Evolutionary conservation across 2,329 filamentous ascomycete species (phyloP), one percentile per base, ranked within the genome.

Genomic region (Chrysoporthe austroafricana): DNA sequence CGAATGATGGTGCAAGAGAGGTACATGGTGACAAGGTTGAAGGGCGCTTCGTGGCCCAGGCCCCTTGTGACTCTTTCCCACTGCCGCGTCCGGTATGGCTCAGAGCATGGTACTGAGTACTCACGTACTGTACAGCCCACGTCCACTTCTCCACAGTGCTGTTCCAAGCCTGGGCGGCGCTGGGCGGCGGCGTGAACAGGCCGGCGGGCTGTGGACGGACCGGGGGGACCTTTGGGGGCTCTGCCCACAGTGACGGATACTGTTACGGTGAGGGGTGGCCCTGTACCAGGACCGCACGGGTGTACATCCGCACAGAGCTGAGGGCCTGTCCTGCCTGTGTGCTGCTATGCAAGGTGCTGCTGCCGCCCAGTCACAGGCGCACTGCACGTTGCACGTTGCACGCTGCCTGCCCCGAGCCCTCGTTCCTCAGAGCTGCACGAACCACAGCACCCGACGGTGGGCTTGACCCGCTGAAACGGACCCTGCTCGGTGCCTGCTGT

Each of bases 21-120:
- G 50, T 54, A 54, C 50, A 54, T 32, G 50, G 50, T 54, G 50
- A 57, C 54, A 57, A 57, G 54, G 34, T 57, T 39, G 18, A 16
- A 57, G 54, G 54, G 32, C 54, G 34, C 54, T 57, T 57, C 32
- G 34, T 57, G 54, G 54, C 54, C 54, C 54, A 39, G 32, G 54
- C 54, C 32, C 54, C 54, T 57, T 57, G 54, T 57, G 54, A 57
- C 54, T 57, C 54, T 57, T 39, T 39, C 8, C 5, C 3, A 39
- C 16, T 57, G 32, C 54, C 54, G 54, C 18, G 32, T 36, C 34
- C 54, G 54, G 54, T 39, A 57, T 39, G 54, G 54, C 32, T 32
- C 50, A 57, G 34, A 32, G 26, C 26, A 57, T 39, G 54, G 54
- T 57, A 57, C 54, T 11, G 26, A 56, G 52, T 56, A 56, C 26